Evolutionary conservation across 441 rosid species (phyloP), one percentile per base, ranked within the genome.

Genomic region (Syzygium syzygioides): DNA sequence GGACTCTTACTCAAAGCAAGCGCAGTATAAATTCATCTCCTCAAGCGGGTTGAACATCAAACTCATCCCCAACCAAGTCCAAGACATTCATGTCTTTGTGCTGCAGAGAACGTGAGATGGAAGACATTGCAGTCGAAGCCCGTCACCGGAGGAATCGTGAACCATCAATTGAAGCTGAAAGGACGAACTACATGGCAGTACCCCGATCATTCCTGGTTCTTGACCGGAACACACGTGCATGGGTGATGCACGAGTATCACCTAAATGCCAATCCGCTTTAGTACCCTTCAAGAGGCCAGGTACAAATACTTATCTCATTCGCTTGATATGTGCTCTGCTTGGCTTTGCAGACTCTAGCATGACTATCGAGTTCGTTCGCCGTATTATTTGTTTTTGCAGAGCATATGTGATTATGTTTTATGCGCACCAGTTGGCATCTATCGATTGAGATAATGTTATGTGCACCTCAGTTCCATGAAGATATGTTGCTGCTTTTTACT

Each of bases 361-460:
- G 79, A 68, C 79, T 5, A 0, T 41, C 6, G 26, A 68, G 79
- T 68, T 23, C 0, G 26, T 1, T 19, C 6, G 79, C 37, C 15
- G 4, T 34, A 19, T 68, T 68, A 9, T 34, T 34, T 19, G 26
- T 34, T 34, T 68, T 19, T 68, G 48, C 79, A 6, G 7, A 68
- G 79, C 79, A 68, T 18, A 11, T 4, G 79, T 10, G 48, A 34
- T 45, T 68, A 7, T 9, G 19, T 34, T 19, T 68, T 34, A 34
- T 19, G 8, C 79, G 20, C 28, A 19, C 26, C 48, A 34, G 25
- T 19, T 19, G 48, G 48, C 15, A 59, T 59, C 64, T 26, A 28
- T n/a, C 14, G 30, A 59, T 59, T 13, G 28, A 10, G 62, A 0
- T 25, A 57, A 26, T 25, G 23, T 57, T 0, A 57, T 4, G 62